Evolutionary conservation across 257 asterid genomes (phyloP).

Genomic region (Misopates orontium): DNA sequence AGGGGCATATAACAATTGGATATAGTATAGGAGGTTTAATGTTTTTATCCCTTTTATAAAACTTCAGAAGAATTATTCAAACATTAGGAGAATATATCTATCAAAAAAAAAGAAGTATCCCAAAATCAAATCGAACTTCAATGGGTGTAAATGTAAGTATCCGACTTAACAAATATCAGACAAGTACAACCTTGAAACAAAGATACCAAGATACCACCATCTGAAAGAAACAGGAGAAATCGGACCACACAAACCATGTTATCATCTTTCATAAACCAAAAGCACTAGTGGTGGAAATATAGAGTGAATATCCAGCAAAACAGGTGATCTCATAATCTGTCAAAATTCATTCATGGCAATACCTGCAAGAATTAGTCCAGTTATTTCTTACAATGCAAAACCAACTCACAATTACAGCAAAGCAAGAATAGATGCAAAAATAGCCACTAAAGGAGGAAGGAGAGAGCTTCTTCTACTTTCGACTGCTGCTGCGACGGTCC

Average conservation of each 20-base stretch:
- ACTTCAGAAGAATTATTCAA: no score
- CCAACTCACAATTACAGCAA: slow-evolving; percentile 26
- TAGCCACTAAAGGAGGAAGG: slow-evolving; percentile 40
- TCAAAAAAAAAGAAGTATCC: no score
- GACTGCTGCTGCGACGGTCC: slow-evolving; percentile 35
- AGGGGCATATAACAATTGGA: no score
- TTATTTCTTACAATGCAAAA: slow-evolving; percentile 28
- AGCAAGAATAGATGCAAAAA: slow-evolving; percentile 27
- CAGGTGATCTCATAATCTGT: background rate
- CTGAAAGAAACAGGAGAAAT: background rate
- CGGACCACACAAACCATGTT: slow-evolving; percentile 3
- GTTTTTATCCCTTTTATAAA: no score
- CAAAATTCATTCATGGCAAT: slow-evolving; percentile 34
- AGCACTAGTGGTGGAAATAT: background rate
- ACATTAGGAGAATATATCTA: no score
- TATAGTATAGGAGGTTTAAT: no score
- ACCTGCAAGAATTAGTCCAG: slow-evolving; percentile 33
- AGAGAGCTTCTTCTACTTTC: slow-evolving; percentile 56
- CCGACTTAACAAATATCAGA: background rate
- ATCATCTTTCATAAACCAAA: slow-evolving; percentile 6
- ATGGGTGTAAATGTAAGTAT: background rate
- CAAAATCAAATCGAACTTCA: no score
- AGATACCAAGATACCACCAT: background rate
- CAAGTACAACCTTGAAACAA: background rate
- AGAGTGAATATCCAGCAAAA: background rate